Evolutionary conservation across 768 basidiomycete species (phyloP), one percentile per base, ranked within the genome.

Genomic region (Astraeus odoratus): DNA sequence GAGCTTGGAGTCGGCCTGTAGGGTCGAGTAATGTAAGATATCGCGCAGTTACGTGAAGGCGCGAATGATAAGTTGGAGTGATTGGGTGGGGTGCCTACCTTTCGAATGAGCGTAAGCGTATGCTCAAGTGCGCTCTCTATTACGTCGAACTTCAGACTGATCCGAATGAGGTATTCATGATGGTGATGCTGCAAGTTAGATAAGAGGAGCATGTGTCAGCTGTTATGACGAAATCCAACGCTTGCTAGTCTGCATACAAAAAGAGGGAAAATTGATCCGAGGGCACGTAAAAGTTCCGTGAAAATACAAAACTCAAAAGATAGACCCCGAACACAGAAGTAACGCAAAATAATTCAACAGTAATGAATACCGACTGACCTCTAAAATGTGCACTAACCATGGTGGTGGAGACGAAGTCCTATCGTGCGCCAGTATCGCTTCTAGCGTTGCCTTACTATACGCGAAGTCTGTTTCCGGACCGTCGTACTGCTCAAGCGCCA

Each of bases 101-200:
- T 82, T 51, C 76, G 77, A 43, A 95, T 71, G 49, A 94, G 64
- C 25, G 80, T 73, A 40, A 86, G 66, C 18, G 83, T 77, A 58
- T 88, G 76, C 50, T 83, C 77, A 31, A 94, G 68, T 8, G 92
- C 91, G 46, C 81, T 77, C 46, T 81, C 79, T 20, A 94, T 67
- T 51, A 84, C 73, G 48, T 91, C 94, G 59, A 82, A 91, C 51
- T 81, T 77, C 53, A 97, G 66, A 56, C 77, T 83, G 37, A 77
- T 76, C 40, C 84, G 77, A 48, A 97, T 86, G 48, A 96, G 78
- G 59, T 83, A 83, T 56, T 94, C 92, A 35, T 83, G 82, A 49
- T 94, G 83, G 51, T 83, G 69, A 49, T 80, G 75, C 83, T 84
- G 22, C 35, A 39, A n/a, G n/a, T n/a, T n/a, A n/a, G n/a, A 34